These are phyloP conservation scores for Agrocybe pediades DNA, from an alignment of 768 basidiomycete genomes.

Conservation along the genomic window DNA sequence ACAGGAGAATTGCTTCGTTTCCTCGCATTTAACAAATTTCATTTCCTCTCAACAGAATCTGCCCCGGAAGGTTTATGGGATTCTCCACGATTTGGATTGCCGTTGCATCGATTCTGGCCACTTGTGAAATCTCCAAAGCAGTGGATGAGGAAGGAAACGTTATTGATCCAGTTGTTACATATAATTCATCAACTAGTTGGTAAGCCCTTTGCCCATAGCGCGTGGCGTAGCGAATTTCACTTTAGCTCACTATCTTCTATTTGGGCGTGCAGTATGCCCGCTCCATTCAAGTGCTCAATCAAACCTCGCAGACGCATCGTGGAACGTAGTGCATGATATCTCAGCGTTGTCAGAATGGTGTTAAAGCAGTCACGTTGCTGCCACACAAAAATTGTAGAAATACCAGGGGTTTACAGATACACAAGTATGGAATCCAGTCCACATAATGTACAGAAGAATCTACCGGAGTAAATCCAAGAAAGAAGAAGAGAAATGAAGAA, in stretches of 20 bases:
- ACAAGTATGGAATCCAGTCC: background rate
- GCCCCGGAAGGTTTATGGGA: constrained; percentile 24
- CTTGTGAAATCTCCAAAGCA: constrained; percentile 19
- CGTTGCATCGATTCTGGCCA: constrained; percentile 16
- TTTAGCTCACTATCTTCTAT: background rate
- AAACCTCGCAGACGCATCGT: background rate
- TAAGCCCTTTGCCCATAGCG: background rate
- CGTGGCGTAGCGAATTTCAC: background rate
- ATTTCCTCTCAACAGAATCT: constrained; percentile 16
- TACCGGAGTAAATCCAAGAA: too few species aligned
- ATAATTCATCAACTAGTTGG: constrained; percentile 1
- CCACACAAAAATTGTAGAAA: background rate
- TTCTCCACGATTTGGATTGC: constrained; percentile 18
- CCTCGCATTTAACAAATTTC: background rate
- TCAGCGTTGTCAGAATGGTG: too few species aligned
- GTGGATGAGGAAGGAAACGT: constrained; percentile 18
- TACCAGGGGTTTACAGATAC: background rate
- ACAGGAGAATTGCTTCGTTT: background rate
- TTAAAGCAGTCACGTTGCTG: too few species aligned
- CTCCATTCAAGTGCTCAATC: constrained; percentile 1
- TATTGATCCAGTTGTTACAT: constrained; percentile 8
- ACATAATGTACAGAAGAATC: background rate
- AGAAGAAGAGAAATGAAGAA: background rate
- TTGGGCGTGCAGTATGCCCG: background rate
- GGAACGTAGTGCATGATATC: too few species aligned